Percentiles rank a stretch among this genome's conserved stretches.
Conservation (phyloP, 352 stramenopile genomes). For the Halophytophthora batemanensis region DNA sequence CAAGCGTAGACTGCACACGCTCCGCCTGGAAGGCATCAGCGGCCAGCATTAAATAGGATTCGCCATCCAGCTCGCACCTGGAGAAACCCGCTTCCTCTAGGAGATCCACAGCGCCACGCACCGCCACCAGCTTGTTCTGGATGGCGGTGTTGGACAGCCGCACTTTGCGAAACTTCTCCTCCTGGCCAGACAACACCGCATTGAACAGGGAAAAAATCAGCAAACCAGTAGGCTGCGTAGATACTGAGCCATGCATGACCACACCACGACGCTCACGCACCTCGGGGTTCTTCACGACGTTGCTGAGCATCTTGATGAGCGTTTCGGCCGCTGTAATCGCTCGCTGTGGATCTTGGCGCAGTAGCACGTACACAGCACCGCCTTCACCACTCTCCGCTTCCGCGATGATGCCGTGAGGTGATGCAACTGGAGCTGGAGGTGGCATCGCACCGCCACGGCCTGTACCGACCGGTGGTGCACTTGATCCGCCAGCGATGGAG, state of each 20-base stretch:
- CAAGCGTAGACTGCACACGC: conserved; percentile 52
- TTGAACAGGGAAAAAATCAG: background rate
- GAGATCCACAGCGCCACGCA: conserved; percentile 52
- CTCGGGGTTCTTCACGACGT: conserved; percentile 60
- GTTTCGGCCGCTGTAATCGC: conserved; percentile 61
- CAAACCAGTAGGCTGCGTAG: background rate
- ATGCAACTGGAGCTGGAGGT: conserved; percentile 19
- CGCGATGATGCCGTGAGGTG: conserved; percentile 4
- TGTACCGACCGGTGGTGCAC: conserved; percentile 1
- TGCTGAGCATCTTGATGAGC: conserved; percentile 69
- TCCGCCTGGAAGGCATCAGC: conserved; percentile 30
- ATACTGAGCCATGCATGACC: background rate
- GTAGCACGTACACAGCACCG: conserved; percentile 59
- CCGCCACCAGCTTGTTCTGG: conserved; percentile 60
- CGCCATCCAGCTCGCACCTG: conserved; percentile 35
- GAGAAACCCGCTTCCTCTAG: conserved; percentile 57
- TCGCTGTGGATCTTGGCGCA: conserved; percentile 43
- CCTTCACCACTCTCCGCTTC: conserved; percentile 10
- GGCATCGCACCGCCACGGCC: conserved; percentile 2
- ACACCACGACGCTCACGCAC: conserved; percentile 13
- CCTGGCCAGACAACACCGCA: conserved; percentile 21
- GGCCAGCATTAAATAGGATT: conserved; percentile 56
- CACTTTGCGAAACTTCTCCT: conserved; percentile 73
- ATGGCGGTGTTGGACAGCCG: conserved; percentile 57
- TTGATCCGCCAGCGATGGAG: conserved; percentile 26